phyloP scores from a whole-genome alignment of 1,284 basidiomycete genomes.

The Irpex rosettiformis region DNA sequence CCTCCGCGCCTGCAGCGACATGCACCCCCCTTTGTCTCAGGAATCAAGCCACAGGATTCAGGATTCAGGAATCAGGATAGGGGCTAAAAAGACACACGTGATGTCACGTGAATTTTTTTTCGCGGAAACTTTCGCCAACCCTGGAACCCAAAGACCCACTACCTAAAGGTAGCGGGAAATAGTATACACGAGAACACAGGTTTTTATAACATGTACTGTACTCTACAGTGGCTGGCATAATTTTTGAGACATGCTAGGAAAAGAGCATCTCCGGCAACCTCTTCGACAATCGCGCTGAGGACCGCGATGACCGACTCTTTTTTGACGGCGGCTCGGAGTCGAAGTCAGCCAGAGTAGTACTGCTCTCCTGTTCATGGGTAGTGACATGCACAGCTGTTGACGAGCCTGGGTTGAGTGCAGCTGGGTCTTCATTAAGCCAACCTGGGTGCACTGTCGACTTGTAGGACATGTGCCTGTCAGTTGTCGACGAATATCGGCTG shows the following conservation, averaged over 20 bases:
- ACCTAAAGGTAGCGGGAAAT: no score
- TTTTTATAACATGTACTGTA: no score
- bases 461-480: constrained; percentile 2
- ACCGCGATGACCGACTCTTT: constrained; percentile 7
- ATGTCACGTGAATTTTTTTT: no score
- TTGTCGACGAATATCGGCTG: neutral
- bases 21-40: no score
- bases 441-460: constrained; percentile 2
- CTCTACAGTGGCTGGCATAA: neutral
- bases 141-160: no score
- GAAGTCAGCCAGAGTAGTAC: neutral
- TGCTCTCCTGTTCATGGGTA: neutral
- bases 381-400: neutral
- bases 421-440: constrained; percentile 2
- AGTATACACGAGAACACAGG: no score
- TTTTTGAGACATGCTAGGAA: neutral
- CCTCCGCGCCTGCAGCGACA: no score
- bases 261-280: constrained; percentile 5
- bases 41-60: no score
- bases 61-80: no score
- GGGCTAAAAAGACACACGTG: no score
- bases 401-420: neutral
- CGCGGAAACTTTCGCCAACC: no score
- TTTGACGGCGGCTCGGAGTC: neutral
- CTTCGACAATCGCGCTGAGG: constrained; percentile 13